phyloP scores from a whole-genome alignment of 2,329 filamentous ascomycete genomes.

The Paracamarosporium sp. region DNA sequence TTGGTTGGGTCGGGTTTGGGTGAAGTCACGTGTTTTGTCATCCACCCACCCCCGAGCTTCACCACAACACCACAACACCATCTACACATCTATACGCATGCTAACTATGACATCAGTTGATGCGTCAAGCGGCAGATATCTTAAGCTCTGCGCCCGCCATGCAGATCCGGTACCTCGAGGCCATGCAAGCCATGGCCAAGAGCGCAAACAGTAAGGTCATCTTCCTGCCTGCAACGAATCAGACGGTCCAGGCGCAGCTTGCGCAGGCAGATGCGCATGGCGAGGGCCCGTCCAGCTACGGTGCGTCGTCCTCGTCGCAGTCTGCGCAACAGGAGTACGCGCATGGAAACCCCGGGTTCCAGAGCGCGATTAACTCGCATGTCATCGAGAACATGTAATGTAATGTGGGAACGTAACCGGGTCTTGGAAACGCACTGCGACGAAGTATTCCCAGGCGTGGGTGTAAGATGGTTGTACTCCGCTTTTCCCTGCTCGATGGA shows the following conservation, averaged over 20 bases:
- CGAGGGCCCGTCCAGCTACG: slow-evolving; percentile 62
- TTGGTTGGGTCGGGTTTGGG: too few relatives aligned
- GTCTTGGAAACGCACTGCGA: too few relatives aligned
- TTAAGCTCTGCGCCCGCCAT: slow-evolving; percentile 90
- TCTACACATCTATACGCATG: too few relatives aligned
- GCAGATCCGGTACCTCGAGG: slow-evolving; percentile 80
- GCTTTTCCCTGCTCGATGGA: too few relatives aligned
- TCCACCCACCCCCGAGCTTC: too few relatives aligned
- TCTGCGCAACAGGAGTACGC: slow-evolving; percentile 43
- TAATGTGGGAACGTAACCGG: not conserved
- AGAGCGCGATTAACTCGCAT: slow-evolving; percentile 80
- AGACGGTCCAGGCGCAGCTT: slow-evolving; percentile 63
- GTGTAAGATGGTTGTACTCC: too few relatives aligned
- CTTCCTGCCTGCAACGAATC: slow-evolving; percentile 64
- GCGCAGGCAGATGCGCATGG: slow-evolving; percentile 58
- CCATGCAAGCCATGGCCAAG: slow-evolving; percentile 99
- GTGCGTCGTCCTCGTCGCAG: slow-evolving; percentile 27
- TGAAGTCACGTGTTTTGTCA: too few relatives aligned
- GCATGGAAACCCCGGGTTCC: slow-evolving; percentile 64
- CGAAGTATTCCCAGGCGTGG: too few relatives aligned
- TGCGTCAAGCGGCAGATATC: slow-evolving; percentile 90
- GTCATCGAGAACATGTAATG: slow-evolving; percentile 82
- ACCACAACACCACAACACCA: too few relatives aligned
- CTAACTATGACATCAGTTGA: too few relatives aligned
- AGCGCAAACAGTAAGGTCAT: slow-evolving; percentile 86